phyloP scores from a whole-genome alignment of 192 early-diverging fungal genomes.

The Mortierella antarctica region DNA sequence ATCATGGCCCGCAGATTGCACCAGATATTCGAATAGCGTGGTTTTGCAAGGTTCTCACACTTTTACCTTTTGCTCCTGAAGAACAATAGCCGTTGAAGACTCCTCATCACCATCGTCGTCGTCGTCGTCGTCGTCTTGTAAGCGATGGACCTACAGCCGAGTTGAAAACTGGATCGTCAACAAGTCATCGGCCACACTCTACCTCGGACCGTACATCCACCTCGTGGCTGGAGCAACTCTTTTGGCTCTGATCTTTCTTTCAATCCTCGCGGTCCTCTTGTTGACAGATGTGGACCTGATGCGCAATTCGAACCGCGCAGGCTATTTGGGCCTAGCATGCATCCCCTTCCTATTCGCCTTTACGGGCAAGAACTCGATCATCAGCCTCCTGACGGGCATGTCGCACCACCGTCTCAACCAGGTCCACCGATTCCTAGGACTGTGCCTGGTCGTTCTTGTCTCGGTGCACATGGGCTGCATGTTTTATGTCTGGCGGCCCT shows the following conservation, averaged over 20 bases:
- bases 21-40: slow-evolving; percentile 8
- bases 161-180: slow-evolving; percentile 54
- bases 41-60: not conserved
- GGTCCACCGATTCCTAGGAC: slow-evolving; percentile 57
- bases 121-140: not conserved
- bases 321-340: slow-evolving; percentile 56
- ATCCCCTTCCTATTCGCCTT: slow-evolving; percentile 63
- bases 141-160: slow-evolving; percentile 29
- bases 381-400: slow-evolving; percentile 56
- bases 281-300: slow-evolving; percentile 48
- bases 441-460: slow-evolving; percentile 41
- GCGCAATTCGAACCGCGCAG: slow-evolving; percentile 63
- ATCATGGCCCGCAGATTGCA: too few species aligned
- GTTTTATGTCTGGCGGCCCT: slow-evolving; percentile 55
- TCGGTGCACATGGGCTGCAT: slow-evolving; percentile 64
- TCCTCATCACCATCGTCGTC: not conserved
- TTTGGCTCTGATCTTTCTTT: slow-evolving; percentile 37
- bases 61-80: not conserved
- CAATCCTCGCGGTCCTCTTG: slow-evolving; percentile 48
- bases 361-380: slow-evolving; percentile 61
- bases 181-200: slow-evolving; percentile 53
- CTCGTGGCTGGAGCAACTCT: slow-evolving; percentile 57
- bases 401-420: slow-evolving; percentile 58
- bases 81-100: not conserved
- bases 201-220: slow-evolving; percentile 25